Base-by-base conservation (phyloP, 352 stramenopile genomes). In the Pythium angustatum region DNA sequence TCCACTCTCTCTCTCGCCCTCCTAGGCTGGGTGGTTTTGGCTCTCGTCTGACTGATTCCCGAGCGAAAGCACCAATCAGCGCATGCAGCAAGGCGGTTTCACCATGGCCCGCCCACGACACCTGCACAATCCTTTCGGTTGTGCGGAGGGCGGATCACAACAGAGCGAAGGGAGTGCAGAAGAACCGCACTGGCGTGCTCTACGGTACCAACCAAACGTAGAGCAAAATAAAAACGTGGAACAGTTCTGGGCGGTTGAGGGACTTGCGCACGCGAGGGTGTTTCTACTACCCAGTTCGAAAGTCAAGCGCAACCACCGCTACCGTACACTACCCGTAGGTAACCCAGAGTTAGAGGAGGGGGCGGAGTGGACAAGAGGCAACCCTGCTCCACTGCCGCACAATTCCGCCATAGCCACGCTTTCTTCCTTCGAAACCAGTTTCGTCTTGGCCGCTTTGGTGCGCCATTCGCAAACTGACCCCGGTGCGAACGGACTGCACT, bases 341-440 rank as follows among this genome's bases (percentile, higher is more conserved):
- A 51, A 51, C 44, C 44, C 44, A 51, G 44, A 51, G 44, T 8
- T 19, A 24, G 24, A 33, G 44, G 10, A 19, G n/a, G 34, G 34
- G n/a, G n/a, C n/a, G n/a, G n/a, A n/a, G n/a, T n/a, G n/a, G n/a
- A 41, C 11, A 15, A 15, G 34, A 41, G 34, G 34, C 11, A 15
- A 9, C 34, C 11, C 34, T 10, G n/a, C n/a, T 15, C 19, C 34
- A 19, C 34, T 15, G 34, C 34, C 34, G 12, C 19, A 3, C 34
- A 15, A 41, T 41, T 41, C 34, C 12, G 34, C 34, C 11, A 19
- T 3, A 15, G 34, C 34, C 19, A 10, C 34, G 19, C 19, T 41
- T 51, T 30, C 19, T 51, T 51, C 44, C 44, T 51, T 51, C 44
- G 21, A 51, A 28, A 51, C 44, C 22, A 31, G 44, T 50, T 50